phyloP scores from a whole-genome alignment of 2,329 filamentous ascomycete genomes.

The Stachybotrys echinatus region DNA sequence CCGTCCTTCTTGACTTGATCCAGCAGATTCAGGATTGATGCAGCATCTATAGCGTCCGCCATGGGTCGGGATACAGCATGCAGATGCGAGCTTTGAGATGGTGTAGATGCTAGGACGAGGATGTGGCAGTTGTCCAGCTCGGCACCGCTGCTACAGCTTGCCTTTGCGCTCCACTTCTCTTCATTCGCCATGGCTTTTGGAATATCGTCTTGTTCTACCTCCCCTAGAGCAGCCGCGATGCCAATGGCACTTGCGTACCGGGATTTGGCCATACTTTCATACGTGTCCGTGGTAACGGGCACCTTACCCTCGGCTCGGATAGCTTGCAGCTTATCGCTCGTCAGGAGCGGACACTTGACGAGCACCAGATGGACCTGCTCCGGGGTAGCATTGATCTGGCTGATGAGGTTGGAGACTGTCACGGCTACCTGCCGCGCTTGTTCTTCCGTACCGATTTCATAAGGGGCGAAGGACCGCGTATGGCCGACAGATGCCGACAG shows the following conservation, averaged over 20 bases:
- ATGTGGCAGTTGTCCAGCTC: constrained; percentile 6
- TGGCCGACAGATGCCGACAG: constrained; percentile 5
- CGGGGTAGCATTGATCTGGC: background rate
- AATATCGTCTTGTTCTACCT: constrained; percentile 1
- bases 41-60: constrained; percentile 4
- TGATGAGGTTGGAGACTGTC: background rate
- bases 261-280: constrained; percentile 7
- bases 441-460: constrained; percentile 5
- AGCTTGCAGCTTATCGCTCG: constrained; percentile 3
- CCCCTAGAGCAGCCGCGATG: constrained; percentile 3
- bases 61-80: constrained; percentile 5
- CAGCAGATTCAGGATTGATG: constrained; percentile 2
- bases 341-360: constrained; percentile 6
- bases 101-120: constrained; percentile 3
- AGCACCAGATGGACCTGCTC: constrained; percentile 7
- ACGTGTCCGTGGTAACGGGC: constrained; percentile 5
- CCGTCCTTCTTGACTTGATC: constrained; percentile 1
- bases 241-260: constrained; percentile 6
- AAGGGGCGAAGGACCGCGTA: constrained; percentile 2
- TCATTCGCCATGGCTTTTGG: background rate
- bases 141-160: constrained; percentile 6
- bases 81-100: background rate
- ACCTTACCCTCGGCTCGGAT: constrained; percentile 5
- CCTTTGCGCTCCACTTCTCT: constrained; percentile 5
- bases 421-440: constrained; percentile 4